Evolutionary conservation across 768 basidiomycete species (phyloP), one percentile per base, ranked within the genome.

Genomic region (Vishniacozyma victoriae): DNA sequence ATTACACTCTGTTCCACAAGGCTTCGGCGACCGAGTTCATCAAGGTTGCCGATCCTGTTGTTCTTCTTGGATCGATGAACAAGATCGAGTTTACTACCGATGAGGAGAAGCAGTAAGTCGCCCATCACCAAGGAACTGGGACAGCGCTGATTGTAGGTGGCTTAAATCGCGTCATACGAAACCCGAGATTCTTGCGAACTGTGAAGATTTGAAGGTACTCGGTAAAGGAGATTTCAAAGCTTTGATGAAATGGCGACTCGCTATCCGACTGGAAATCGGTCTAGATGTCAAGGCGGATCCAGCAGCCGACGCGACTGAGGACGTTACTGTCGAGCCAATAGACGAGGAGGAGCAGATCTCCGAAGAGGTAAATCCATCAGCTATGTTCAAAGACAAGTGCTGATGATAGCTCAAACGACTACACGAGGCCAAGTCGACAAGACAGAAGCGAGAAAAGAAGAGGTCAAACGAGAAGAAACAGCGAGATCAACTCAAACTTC

Each of bases 221-320:
- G 95, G 95, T 26, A 99, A 96, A 74, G 86, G 92, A 23, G 95
- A 99, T 67, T 99, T 99, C 77, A 97, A 96, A 71, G 65, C 79
- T 7, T 74, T 99, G 46, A 76, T 97, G 49, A 96, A 85, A 74
- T 99, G 93, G 93, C 80, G 95, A 41, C 72, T 82, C 35, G 80
- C 82, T 4, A 76, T 97, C 25, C 84, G 95, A 23, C 83, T 96
- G 73, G 89, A 96, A 78, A 75, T 89, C 43, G 95, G 91, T 5
- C 70, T 96, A 36, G 92, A 96, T 50, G 78, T 81, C 57, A 91
- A 85, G 70, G 78, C 78, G 1, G 85, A 83, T 52, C 73, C 77
- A n/a, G 77, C 79, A 0, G 84, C 85, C 48, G 88, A 93, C 60
- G 69, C 79, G 18, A 87, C 82, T 0, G 92, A 95, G 69, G 76